A percentile compares a stretch with the other conserved stretches of the same genome.
phyloP scores from a whole-genome alignment of 1,139 yeast genomes.

The Nakaseomyces kungkrabaensis region DNA sequence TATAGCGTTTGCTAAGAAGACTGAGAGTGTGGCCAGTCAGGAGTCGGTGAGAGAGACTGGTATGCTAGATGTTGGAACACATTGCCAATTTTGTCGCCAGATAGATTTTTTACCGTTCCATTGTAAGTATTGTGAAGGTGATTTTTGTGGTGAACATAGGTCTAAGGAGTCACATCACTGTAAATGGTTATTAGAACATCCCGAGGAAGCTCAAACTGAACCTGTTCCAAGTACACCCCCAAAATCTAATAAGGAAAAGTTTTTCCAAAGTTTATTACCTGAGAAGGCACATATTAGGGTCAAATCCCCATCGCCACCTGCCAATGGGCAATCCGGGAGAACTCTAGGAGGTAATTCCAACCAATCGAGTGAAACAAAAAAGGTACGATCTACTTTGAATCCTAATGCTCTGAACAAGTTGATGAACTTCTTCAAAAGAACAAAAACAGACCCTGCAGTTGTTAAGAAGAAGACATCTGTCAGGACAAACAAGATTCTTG shows the following conservation, averaged over 20 bases:
- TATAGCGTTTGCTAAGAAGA: conserved; percentile 3
- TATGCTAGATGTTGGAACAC: conserved; percentile 59
- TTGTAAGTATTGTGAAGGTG: conserved; percentile 47
- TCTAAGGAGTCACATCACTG: conserved; percentile 41
- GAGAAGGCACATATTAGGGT: conserved; percentile 43
- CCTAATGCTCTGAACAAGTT: conserved; percentile 38
- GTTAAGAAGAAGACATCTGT: conserved; percentile 11
- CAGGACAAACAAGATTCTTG: conserved; percentile 29
- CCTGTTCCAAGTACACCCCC: conserved; percentile 9
- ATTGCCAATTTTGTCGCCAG: conserved; percentile 53
- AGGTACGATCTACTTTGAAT: conserved; percentile 22
- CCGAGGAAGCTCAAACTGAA: conserved; percentile 16
- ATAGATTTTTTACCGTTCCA: conserved; percentile 62
- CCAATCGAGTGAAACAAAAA: background rate
- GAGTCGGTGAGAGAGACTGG: conserved; percentile 28
- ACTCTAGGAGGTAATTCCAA: background rate
- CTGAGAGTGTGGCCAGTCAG: background rate
- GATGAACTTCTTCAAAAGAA: conserved; percentile 14
- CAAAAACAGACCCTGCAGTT: conserved; percentile 5
- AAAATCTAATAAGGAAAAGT: conserved; percentile 19
- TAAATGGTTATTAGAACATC: conserved; percentile 8
- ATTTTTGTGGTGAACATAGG: conserved; percentile 53
- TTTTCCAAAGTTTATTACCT: conserved; percentile 41
- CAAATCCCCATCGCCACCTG: conserved; percentile 6
- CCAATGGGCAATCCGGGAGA: conserved; percentile 4